Percentiles rank a stretch among this genome's conserved stretches.
Evolutionary conservation across 202 grass and related monocot species (phyloP).

Genomic region (Cymbopogon flexuosus): DNA sequence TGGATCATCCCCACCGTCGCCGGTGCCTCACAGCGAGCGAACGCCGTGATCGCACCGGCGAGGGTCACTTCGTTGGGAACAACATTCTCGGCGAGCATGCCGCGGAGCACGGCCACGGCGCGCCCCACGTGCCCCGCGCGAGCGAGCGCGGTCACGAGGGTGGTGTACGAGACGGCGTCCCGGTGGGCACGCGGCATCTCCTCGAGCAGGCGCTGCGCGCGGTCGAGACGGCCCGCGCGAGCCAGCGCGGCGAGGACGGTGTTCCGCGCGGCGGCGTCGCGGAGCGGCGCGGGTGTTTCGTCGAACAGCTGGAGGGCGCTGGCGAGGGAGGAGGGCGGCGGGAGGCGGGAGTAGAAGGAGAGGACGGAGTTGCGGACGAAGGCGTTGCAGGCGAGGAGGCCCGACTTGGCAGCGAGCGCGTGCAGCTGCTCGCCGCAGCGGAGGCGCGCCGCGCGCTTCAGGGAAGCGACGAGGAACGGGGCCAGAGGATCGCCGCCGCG

Average conservation of each 20-base stretch:
- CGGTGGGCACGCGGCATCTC: slow-evolving; percentile 30
- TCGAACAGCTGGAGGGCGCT: slow-evolving; percentile 43
- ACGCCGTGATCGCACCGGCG: slow-evolving; percentile 24
- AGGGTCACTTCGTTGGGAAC: slow-evolving; percentile 49
- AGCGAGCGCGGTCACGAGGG: slow-evolving; percentile 40
- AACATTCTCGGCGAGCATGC: slow-evolving; percentile 34
- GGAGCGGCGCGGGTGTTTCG: slow-evolving; percentile 6
- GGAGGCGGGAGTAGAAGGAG: slow-evolving; percentile 39
- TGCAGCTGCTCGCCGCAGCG: slow-evolving; percentile 50
- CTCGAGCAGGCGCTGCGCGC: slow-evolving; percentile 31
- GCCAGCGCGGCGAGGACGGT: slow-evolving; percentile 35
- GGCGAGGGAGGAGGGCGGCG: neutral
- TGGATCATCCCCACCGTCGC: slow-evolving; percentile 13
- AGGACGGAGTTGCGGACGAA: slow-evolving; percentile 72
- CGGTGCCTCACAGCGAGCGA: neutral
- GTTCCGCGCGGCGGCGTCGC: slow-evolving; percentile 38
- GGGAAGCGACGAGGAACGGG: slow-evolving; percentile 41
- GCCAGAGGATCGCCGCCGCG: slow-evolving; percentile 11
- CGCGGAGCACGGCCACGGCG: slow-evolving; percentile 35
- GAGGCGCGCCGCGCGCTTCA: slow-evolving; percentile 36
- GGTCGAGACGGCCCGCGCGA: slow-evolving; percentile 21
- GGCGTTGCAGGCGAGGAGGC: slow-evolving; percentile 37
- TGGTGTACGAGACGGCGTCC: slow-evolving; percentile 53
- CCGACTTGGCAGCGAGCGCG: slow-evolving; percentile 50
- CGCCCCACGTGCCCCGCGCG: neutral